A percentile compares a stretch with the other conserved stretches of the same genome.
Evolutionary conservation across 169 alveolate genomes (phyloP).

Genomic region (Plasmodium gonderi): DNA sequence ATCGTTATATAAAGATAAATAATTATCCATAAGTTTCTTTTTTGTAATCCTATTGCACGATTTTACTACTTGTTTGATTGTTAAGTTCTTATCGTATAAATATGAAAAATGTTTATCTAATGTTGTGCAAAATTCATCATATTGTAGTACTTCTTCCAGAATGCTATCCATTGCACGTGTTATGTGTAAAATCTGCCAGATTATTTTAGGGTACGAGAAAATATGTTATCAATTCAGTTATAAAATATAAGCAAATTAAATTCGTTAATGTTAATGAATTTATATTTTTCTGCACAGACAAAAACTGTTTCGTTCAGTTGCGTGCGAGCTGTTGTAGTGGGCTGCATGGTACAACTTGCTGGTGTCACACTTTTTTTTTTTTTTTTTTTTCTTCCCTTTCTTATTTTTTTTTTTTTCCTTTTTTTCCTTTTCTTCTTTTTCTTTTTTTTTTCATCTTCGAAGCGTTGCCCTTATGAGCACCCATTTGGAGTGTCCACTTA

Average conservation of each 20-base stretch:
- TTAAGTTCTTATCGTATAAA: slow-evolving; percentile 15
- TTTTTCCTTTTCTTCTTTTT: not conserved
- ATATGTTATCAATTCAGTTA: not conserved
- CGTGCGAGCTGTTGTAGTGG: too few relatives aligned
- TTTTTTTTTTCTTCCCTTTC: too few relatives aligned
- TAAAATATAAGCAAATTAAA: too few relatives aligned
- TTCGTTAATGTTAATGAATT: too few relatives aligned
- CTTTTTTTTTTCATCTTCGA: not conserved
- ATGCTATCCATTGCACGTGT: not conserved
- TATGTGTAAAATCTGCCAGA: slow-evolving; percentile 36
- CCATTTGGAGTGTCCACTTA: slow-evolving; percentile 12
- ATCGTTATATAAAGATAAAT: slow-evolving; percentile 1
- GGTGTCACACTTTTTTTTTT: too few relatives aligned
- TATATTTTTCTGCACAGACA: too few relatives aligned
- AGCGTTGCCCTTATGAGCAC: too few relatives aligned
- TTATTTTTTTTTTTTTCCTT: too few relatives aligned
- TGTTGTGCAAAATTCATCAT: slow-evolving; percentile 38
- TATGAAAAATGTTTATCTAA: slow-evolving; percentile 12
- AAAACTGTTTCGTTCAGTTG: too few relatives aligned
- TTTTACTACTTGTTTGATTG: not conserved
- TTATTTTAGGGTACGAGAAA: not conserved
- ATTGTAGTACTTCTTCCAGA: slow-evolving; percentile 13
- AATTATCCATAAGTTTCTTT: not conserved
- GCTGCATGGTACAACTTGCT: too few relatives aligned
- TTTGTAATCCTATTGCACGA: not conserved